A percentile compares a stretch with the other conserved stretches of the same genome.
phyloP scores from a whole-genome alignment of 2,329 filamentous ascomycete genomes.

The Colletotrichum truncatum region DNA sequence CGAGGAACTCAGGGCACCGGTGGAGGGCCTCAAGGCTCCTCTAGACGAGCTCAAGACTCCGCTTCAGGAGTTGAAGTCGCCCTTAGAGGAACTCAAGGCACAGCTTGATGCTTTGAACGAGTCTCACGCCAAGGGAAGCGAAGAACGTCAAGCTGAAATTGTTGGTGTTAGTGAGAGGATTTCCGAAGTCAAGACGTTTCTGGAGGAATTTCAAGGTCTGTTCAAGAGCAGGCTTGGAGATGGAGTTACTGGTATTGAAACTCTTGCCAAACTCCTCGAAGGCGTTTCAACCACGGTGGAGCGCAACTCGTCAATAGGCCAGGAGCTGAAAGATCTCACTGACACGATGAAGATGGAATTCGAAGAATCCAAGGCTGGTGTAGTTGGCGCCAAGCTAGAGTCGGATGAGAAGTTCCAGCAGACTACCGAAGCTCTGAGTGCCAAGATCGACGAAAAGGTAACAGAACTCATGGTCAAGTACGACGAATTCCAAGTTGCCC shows the following conservation, averaged over 20 bases:
- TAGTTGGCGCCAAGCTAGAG: slow-evolving; percentile 84
- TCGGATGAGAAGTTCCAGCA: slow-evolving; percentile 79
- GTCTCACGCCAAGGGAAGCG: slow-evolving; percentile 79
- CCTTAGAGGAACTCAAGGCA: slow-evolving; percentile 67
- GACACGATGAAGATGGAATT: slow-evolving; percentile 86
- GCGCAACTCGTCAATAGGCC: slow-evolving; percentile 64
- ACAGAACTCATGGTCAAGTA: slow-evolving; percentile 86
- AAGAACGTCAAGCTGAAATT: slow-evolving; percentile 86
- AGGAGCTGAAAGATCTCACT: slow-evolving; percentile 76
- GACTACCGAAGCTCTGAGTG: slow-evolving; percentile 61
- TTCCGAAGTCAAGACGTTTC: slow-evolving; percentile 77
- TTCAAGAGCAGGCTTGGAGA: slow-evolving; percentile 81
- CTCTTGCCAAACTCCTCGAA: slow-evolving; percentile 75
- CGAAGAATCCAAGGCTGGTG: slow-evolving; percentile 82
- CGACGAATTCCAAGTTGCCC: slow-evolving; percentile 80
- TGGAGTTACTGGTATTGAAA: slow-evolving; percentile 76
- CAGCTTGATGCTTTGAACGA: slow-evolving; percentile 73
- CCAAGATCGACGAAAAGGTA: slow-evolving; percentile 72
- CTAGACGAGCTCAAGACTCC: slow-evolving; percentile 11
- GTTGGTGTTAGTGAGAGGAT: slow-evolving; percentile 81
- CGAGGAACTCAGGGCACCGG: slow-evolving; percentile 36
- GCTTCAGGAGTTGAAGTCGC: slow-evolving; percentile 71
- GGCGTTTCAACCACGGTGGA: slow-evolving; percentile 70
- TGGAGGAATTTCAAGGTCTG: slow-evolving; percentile 82
- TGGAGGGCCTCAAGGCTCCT: slow-evolving; percentile 13